Conservation (phyloP, 345 rosid species). For the Linum usitatissimum region DNA sequence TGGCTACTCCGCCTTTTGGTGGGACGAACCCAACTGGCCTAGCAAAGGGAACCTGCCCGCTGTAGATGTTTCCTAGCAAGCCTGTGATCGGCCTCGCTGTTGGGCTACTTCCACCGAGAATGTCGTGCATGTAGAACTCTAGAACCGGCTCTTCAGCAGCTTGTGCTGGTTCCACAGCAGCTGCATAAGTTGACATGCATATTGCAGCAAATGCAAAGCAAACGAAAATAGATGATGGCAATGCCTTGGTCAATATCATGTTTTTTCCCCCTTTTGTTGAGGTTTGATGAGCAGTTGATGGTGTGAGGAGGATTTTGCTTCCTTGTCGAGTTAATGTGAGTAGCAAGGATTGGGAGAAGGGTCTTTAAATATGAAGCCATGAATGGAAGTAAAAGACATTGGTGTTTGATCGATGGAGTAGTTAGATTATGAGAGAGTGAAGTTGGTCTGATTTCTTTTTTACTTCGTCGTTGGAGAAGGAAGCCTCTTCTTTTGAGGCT, state of each 20-base stretch:
- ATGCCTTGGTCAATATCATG: conserved; percentile 35
- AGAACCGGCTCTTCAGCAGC: conserved; percentile 38
- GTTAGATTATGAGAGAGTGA: neutral
- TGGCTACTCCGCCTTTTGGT: conserved; percentile 52
- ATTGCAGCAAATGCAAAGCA: conserved; percentile 19
- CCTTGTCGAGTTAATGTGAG: conserved; percentile 19
- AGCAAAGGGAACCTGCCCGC: conserved; percentile 91
- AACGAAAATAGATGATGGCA: conserved; percentile 21
- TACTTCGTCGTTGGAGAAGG: no score
- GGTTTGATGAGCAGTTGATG: neutral
- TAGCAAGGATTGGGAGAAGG: conserved; percentile 4
- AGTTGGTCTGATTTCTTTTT: neutral
- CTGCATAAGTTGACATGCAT: conserved; percentile 14
- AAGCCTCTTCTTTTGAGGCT: neutral
- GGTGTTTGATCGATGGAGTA: conserved; percentile 25
- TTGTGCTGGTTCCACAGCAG: conserved; percentile 32
- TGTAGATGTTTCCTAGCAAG: conserved; percentile 84
- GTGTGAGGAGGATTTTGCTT: conserved; percentile 2
- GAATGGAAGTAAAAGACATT: conserved; percentile 18
- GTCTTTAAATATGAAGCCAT: conserved; percentile 35
- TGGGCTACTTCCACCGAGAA: conserved; percentile 82
- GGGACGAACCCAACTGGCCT: conserved; percentile 66
- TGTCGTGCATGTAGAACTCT: conserved; percentile 87
- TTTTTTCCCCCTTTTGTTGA: neutral
- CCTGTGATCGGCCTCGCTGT: conserved; percentile 90